A percentile compares a stretch with the other conserved stretches of the same genome.
Conservation (phyloP, 1,139 yeast species). For the Suhomyces taliae region DNA sequence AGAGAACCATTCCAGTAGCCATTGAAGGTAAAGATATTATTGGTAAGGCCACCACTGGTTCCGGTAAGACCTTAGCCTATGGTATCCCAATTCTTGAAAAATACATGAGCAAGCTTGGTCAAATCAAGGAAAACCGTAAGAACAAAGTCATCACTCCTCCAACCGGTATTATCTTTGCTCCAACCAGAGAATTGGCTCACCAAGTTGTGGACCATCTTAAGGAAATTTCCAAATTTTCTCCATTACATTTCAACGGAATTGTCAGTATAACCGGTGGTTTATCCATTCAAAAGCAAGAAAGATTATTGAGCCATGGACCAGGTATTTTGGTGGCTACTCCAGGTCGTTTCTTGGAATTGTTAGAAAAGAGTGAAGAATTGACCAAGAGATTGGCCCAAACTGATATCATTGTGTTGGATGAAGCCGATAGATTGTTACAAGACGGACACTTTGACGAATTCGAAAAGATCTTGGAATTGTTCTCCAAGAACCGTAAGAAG, state of each 20-base stretch:
- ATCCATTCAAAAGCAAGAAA: conserved; percentile 87
- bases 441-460: conserved; percentile 96
- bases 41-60: conserved; percentile 97
- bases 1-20: conserved; percentile 72
- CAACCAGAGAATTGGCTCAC: conserved; percentile 94
- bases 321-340: conserved; percentile 93
- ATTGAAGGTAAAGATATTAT: conserved; percentile 74
- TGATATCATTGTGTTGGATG: conserved; percentile 82
- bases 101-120: conserved; percentile 34
- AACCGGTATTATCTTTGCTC: conserved; percentile 82
- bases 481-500: conserved; percentile 40
- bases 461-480: conserved; percentile 71
- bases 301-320: conserved; percentile 72
- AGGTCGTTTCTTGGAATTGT: conserved; percentile 82
- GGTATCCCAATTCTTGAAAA: conserved; percentile 91
- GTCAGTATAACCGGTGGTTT: conserved; percentile 93
- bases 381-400: conserved; percentile 59
- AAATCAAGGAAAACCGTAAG: conserved; percentile 24
- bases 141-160: conserved; percentile 45
- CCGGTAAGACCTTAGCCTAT: conserved; percentile 95
- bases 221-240: conserved; percentile 58
- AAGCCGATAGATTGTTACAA: conserved; percentile 94
- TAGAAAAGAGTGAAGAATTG: conserved; percentile 60
- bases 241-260: conserved; percentile 57
- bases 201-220: conserved; percentile 85